These are phyloP conservation scores for Plectosphaerella plurivora DNA, from an alignment of 2,329 filamentous ascomycete genomes.

Conservation along the genomic window DNA sequence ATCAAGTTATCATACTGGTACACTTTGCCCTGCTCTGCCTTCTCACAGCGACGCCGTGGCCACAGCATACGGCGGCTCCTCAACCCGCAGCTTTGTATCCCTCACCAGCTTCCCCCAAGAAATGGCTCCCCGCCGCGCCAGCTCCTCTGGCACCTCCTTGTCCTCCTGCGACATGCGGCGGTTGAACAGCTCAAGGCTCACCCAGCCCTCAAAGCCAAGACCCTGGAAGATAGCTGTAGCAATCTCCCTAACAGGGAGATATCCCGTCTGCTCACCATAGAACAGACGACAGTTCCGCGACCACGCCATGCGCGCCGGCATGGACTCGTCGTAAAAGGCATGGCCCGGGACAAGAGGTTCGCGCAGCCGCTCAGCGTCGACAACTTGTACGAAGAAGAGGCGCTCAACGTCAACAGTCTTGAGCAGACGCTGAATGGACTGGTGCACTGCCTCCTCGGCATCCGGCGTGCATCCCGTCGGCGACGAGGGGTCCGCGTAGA, in stretches of 20 bases:
- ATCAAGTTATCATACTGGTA: background rate
- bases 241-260: conserved; percentile 62
- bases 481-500: conserved; percentile 64
- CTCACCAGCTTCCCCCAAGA: conserved; percentile 43
- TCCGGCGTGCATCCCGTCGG: conserved; percentile 37
- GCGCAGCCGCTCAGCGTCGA: conserved; percentile 63
- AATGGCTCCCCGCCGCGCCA: conserved; percentile 53
- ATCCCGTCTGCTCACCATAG: conserved; percentile 57
- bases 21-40: conserved; percentile 8
- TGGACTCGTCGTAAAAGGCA: conserved; percentile 25
- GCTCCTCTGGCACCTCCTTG: conserved; percentile 43
- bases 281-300: conserved; percentile 65
- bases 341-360: conserved; percentile 50
- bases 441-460: conserved; percentile 49
- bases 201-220: conserved; percentile 63
- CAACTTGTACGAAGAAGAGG: conserved; percentile 73
- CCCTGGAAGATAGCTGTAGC: conserved; percentile 57
- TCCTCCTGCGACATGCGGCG: conserved; percentile 49
- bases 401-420: conserved; percentile 54
- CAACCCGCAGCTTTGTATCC: conserved; percentile 26
- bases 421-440: conserved; percentile 51
- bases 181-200: conserved; percentile 69
- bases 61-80: conserved; percentile 17
- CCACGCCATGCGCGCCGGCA: conserved; percentile 66
- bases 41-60: conserved; percentile 25